Conservation (phyloP, 345 rosid genomes). For the Gossypium rotundifolium region DNA sequence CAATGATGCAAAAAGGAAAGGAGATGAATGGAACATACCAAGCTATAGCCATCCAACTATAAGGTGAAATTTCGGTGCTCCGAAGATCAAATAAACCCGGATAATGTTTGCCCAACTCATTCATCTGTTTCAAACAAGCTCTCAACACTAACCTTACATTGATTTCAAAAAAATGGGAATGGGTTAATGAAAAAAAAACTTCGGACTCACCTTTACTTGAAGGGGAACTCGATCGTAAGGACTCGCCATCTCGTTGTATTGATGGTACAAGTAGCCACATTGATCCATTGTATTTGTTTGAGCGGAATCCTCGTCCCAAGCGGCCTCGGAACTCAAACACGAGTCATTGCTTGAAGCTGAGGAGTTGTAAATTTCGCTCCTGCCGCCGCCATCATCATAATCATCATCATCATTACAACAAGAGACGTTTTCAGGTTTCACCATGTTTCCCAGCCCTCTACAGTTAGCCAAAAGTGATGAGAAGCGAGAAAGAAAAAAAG, state of each 20-base stretch:
- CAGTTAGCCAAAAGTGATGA: neutral
- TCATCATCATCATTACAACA: neutral
- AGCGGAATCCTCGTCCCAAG: neutral
- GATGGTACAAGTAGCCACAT: constrained; percentile 21
- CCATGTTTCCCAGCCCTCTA: neutral
- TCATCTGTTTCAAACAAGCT: constrained; percentile 16
- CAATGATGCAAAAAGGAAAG: too few relatives aligned
- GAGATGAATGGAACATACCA: constrained; percentile 23
- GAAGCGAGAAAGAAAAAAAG: neutral
- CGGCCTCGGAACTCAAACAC: neutral
- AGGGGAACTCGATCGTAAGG: constrained; percentile 25
- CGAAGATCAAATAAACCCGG: constrained; percentile 19
- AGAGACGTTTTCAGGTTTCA: neutral
- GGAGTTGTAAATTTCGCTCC: neutral
- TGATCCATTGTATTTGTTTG: neutral
- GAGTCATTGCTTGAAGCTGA: constrained; percentile 1
- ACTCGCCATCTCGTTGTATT: constrained; percentile 24
- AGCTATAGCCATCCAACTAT: constrained; percentile 39
- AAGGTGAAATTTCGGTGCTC: constrained; percentile 27
- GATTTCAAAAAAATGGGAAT: neutral
- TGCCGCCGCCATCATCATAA: too few relatives aligned
- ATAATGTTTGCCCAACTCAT: constrained; percentile 19
- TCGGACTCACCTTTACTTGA: constrained; percentile 13
- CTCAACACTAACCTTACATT: neutral
- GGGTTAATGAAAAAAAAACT: neutral